A percentile compares a stretch with the other conserved stretches of the same genome.
Evolutionary conservation across 1,284 basidiomycete genomes (phyloP).

Genomic region (Fistulinella cinereoalba): DNA sequence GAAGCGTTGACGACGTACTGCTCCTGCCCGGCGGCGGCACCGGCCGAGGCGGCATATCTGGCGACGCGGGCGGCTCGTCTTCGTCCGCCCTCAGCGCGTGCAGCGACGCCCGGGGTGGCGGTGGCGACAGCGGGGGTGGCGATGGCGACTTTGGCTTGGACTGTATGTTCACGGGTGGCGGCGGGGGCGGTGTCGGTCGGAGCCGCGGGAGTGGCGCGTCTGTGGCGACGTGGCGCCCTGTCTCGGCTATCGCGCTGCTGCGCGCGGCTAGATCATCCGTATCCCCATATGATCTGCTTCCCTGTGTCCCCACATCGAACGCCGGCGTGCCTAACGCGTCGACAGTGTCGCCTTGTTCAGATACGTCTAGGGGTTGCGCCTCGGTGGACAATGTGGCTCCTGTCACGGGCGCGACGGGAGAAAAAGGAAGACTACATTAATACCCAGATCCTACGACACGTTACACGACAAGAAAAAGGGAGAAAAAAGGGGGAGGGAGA

Average conservation of each 20-base stretch:
- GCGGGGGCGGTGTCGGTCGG: too few species aligned
- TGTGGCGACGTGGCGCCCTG: constrained; percentile 9
- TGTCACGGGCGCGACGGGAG: constrained; percentile 16
- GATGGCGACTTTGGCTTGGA: constrained; percentile 26
- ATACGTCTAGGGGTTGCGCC: too few species aligned
- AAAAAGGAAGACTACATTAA: constrained; percentile 27
- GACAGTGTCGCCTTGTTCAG: neutral
- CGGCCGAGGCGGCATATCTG: constrained; percentile 30
- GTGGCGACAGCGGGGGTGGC: constrained; percentile 15
- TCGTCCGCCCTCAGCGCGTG: constrained; percentile 21
- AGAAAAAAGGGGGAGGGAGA: neutral
- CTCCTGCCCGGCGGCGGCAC: constrained; percentile 30
- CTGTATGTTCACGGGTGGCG: constrained; percentile 25
- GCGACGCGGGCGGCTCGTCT: constrained; percentile 26
- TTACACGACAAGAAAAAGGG: constrained; percentile 20
- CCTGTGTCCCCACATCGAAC: neutral
- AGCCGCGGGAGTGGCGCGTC: constrained; percentile 18
- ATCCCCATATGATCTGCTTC: too few species aligned
- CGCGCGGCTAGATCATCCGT: too few species aligned
- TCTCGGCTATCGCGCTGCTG: too few species aligned
- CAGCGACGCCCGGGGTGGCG: constrained; percentile 14
- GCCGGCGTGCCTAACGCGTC: constrained; percentile 1
- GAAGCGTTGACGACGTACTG: constrained; percentile 15
- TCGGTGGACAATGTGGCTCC: constrained; percentile 16
- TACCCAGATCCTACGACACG: constrained; percentile 30